Conservation (phyloP, 2,329 filamentous ascomycete genomes). For the Pleomassaria siparia region DNA sequence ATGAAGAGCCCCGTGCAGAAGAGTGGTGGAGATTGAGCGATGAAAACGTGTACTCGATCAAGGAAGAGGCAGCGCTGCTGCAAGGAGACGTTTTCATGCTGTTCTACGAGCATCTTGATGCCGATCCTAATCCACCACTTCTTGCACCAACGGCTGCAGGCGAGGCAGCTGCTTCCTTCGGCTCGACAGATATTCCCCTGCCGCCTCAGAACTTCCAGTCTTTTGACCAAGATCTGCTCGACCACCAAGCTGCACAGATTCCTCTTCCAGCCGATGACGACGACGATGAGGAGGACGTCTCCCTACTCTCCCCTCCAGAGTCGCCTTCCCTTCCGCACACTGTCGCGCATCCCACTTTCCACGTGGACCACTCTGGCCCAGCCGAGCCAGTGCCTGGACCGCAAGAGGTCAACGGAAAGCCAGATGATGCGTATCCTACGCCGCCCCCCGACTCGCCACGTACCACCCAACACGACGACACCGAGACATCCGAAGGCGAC, state of each 20-base stretch:
- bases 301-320: slow-evolving; percentile 9
- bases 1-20: slow-evolving; percentile 33
- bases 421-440: slow-evolving; percentile 11
- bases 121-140: slow-evolving; percentile 46
- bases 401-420: not conserved
- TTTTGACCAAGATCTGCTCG: not conserved
- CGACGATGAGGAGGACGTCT: slow-evolving; percentile 14
- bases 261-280: slow-evolving; percentile 26
- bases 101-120: slow-evolving; percentile 72
- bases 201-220: slow-evolving; percentile 14
- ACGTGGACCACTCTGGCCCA: not conserved
- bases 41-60: slow-evolving; percentile 74
- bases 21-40: slow-evolving; percentile 93
- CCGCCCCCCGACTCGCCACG: slow-evolving; percentile 10
- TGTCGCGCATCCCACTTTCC: not conserved
- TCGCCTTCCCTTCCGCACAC: not conserved
- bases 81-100: slow-evolving; percentile 94
- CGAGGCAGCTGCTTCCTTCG: not conserved
- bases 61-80: slow-evolving; percentile 70
- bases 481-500: slow-evolving; percentile 21
- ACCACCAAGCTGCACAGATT: slow-evolving; percentile 14
- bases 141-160: not conserved
- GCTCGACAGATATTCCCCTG: slow-evolving; percentile 19
- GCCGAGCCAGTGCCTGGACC: not conserved
- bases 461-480: slow-evolving; percentile 8